Evolutionary conservation across 345 rosid genomes (phyloP).

Genomic region (Dipteronia sinensis): DNA sequence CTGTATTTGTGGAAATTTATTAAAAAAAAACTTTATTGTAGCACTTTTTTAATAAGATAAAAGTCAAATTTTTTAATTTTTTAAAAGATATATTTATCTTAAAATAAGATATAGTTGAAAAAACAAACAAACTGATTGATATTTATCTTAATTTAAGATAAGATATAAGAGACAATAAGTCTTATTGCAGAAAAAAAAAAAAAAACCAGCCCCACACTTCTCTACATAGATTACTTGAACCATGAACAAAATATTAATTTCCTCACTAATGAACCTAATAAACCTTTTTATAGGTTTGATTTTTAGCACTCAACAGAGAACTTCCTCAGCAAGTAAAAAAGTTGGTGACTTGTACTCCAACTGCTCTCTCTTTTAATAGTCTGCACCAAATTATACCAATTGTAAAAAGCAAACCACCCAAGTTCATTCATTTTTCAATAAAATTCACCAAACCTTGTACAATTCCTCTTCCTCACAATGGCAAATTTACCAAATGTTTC

Average conservation of each 20-base stretch:
- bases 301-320: neutral
- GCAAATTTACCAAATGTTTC: neutral
- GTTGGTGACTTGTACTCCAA: slow-evolving; percentile 71
- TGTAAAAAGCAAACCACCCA: neutral
- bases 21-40: too few relatives aligned
- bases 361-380: slow-evolving; percentile 45
- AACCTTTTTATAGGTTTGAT: slow-evolving; percentile 44
- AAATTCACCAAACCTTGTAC: slow-evolving; percentile 35
- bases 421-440: slow-evolving; percentile 17
- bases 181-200: too few relatives aligned
- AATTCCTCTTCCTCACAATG: neutral
- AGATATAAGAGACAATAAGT: too few relatives aligned
- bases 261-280: neutral
- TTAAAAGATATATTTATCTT: too few relatives aligned
- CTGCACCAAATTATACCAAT: neutral
- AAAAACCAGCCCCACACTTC: too few relatives aligned
- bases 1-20: too few relatives aligned
- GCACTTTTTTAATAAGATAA: too few relatives aligned
- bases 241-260: neutral
- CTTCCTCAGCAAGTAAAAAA: slow-evolving; percentile 18
- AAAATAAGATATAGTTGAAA: too few relatives aligned
- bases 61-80: too few relatives aligned
- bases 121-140: too few relatives aligned
- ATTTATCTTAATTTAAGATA: too few relatives aligned
- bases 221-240: slow-evolving; percentile 5